Evolutionary conservation across 73 alveolate genomes (phyloP), one percentile per base, ranked within the genome.

Genomic region (Paramecium biaurelia): DNA sequence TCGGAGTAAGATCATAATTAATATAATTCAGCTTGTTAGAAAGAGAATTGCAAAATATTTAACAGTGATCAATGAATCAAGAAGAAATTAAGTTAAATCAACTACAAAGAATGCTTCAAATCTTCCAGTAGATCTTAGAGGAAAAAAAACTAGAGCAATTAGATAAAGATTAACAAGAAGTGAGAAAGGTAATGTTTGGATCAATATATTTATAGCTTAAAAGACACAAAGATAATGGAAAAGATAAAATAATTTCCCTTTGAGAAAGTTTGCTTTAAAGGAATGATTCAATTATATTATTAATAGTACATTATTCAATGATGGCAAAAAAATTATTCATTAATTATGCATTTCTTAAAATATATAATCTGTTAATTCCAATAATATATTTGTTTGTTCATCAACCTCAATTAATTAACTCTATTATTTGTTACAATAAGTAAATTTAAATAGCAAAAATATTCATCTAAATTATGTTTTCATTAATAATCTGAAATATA

Each of bases 261-360:
- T 74, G 32, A 74, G 87, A 74, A 74, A 74, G 87, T 74, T 74
- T 74, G 87, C 87, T 35, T 24, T 74, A 32, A 53, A 53, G 68
- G 68, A 53, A 5, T 53, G 68, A 53, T 53, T 53, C 30, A 53
- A 53, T 53, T 53, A 53, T 53, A 53, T 15, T 53, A n/a, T 53
- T 53, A 15, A 53, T 53, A 53, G 68, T 53, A 53, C 68, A 53
- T 53, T 53, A 53, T 53, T 53, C 68, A 53, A 53, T 53, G 68
- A 2, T 18, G 68, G 15, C 10, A 53, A 53, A 53, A 53, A 53
- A 41, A n/a, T n/a, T 53, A 53, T 18, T 53, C 1, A 53, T 53
- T 18, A 15, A 53, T 53, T 53, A n/a, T 18, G 68, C 68, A 53
- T n/a, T 53, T 18, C 23, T 5, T 18, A n/a, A 4, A 53, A 18